These are phyloP conservation scores for Penicillium soppii DNA, from an alignment of 495 filamentous ascomycete genomes.

Conservation along the genomic window DNA sequence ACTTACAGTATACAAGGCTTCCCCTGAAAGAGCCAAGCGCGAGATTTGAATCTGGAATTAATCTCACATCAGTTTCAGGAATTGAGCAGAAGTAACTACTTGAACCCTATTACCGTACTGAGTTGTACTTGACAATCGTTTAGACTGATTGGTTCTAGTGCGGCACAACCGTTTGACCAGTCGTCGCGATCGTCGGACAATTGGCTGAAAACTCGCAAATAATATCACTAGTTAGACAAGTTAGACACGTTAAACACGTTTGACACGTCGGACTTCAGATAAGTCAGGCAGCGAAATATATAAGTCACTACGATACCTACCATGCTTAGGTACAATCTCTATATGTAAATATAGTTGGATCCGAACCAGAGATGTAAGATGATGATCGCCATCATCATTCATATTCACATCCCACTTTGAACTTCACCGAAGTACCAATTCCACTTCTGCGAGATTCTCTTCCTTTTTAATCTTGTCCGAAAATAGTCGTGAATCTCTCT, in stretches of 20 bases:
- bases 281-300: neutral
- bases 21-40: neutral
- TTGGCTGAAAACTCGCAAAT: neutral
- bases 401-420: slow-evolving; percentile 12
- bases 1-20: no score
- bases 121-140: neutral
- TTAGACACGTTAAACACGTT: neutral
- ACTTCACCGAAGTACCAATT: no score
- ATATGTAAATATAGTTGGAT: slow-evolving; percentile 14
- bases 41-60: neutral
- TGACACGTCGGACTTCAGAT: neutral
- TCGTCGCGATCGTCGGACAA: slow-evolving; percentile 7
- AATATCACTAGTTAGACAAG: neutral
- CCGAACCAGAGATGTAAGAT: slow-evolving; percentile 12
- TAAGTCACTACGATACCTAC: no score
- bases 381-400: slow-evolving; percentile 29
- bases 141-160: slow-evolving; percentile 2
- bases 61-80: neutral
- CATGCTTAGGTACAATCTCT: no score
- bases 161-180: slow-evolving; percentile 9
- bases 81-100: neutral
- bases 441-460: neutral
- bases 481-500: neutral
- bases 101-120: neutral
- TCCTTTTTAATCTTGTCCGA: no score